Conservation (phyloP, 441 rosid species). For the Brassica balearica region DNA sequence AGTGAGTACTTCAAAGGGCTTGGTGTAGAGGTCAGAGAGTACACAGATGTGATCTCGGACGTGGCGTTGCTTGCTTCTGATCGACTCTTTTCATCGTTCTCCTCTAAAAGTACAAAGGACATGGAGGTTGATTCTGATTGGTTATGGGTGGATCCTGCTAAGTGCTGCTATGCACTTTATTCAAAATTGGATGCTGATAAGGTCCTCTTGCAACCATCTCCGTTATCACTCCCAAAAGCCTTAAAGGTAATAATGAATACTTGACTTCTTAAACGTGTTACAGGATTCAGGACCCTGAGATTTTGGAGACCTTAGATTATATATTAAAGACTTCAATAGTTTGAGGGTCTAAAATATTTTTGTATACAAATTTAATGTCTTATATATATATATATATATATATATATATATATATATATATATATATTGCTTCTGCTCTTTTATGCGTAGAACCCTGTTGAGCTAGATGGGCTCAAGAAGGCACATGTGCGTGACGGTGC, state of each 20-base stretch:
- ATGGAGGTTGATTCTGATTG: not conserved
- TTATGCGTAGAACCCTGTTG: not conserved
- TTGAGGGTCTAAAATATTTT: too few relatives aligned
- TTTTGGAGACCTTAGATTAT: too few relatives aligned
- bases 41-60: slow-evolving; percentile 2
- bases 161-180: slow-evolving; percentile 2
- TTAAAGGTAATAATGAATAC: not conserved
- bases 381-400: too few relatives aligned
- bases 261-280: too few relatives aligned
- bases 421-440: not conserved
- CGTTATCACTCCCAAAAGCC: not conserved
- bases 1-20: slow-evolving; percentile 3
- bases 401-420: too few relatives aligned
- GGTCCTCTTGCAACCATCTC: slow-evolving; percentile 5
- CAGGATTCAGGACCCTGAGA: too few relatives aligned
- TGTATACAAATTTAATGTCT: too few relatives aligned
- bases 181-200: slow-evolving; percentile 1
- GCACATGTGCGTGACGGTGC: slow-evolving; percentile 11
- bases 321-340: too few relatives aligned
- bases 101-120: not conserved
- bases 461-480: slow-evolving; percentile 2
- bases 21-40: not conserved
- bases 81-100: not conserved
- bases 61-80: slow-evolving; percentile 6
- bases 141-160: not conserved